Evolutionary conservation across 1,284 basidiomycete species (phyloP), one percentile per base, ranked within the genome.

Genomic region (Leccinum griseonigrum): DNA sequence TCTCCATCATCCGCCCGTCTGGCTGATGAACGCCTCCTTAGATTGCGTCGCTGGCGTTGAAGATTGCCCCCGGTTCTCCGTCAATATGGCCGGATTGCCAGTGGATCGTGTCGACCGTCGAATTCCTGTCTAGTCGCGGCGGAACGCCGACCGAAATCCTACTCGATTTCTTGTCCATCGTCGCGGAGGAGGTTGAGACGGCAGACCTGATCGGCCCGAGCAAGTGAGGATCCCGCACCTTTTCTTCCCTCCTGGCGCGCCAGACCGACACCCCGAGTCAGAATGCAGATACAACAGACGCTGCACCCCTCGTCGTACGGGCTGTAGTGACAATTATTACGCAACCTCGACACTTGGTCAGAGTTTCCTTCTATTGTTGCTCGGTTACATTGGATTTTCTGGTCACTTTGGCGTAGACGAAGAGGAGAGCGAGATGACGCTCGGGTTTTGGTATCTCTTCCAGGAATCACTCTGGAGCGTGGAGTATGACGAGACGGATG

Each of bases 361-460:
- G 22, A 26, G 22, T 26, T 26, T 26, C 22, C 22, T 26, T 26
- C 22, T 26, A 26, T 26, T 26, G 22, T 26, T 26, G 2, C 22
- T 26, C 22, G 22, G 22, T 26, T 26, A 26, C 22, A 26, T 26
- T 26, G 22, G 22, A 0, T 81, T 92, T 31, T 26, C 22, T 26
- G 22, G 22, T 26, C 22, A 26, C 22, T 92, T 88, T 67, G 89
- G 90, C 1, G 82, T 85, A 0, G 93, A 95, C 58, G 94, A 95
- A 71, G 88, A 91, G 59, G 87, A 92, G 69, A 93, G 90, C 68
- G 92, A 95, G 78, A 85, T 91, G 79, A 91, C 90, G 1, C 81
- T 95, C 2, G 85, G 85, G 1, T 94, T 95, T 67, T 95, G 94
- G 88, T 94, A 93, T 64, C 78, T 92, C 29, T 84, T 95, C 62